phyloP scores from a whole-genome alignment of 176 grass and related monocot species.

The Panicum miliaceum region DNA sequence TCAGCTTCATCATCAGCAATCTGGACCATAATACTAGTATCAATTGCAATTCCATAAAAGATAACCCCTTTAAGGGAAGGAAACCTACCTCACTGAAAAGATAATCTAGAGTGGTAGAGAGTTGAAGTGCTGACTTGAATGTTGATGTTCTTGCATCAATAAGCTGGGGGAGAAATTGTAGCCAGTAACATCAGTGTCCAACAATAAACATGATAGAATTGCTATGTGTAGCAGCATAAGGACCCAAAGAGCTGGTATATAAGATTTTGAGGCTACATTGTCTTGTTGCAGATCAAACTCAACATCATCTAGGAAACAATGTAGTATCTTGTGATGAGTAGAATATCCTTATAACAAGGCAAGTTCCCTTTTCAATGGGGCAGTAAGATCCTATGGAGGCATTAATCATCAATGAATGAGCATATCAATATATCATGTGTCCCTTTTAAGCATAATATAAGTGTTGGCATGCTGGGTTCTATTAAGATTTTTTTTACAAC shows the following conservation, averaged over 20 bases:
- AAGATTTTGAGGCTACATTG: not conserved
- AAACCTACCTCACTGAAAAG: conserved; percentile 65
- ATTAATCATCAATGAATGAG: not conserved
- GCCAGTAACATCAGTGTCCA: conserved; percentile 18
- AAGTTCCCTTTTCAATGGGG: not conserved
- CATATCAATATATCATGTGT: conserved; percentile 12
- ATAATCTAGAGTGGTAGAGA: conserved; percentile 83
- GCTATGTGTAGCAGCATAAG: not conserved
- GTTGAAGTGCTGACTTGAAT: conserved; percentile 68
- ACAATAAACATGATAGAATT: conserved; percentile 8
- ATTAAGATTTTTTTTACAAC: not conserved
- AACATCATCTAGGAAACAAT: not conserved
- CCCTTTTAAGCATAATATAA: conserved; percentile 12
- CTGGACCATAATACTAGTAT: conserved; percentile 49
- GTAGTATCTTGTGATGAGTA: not conserved
- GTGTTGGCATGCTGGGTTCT: not conserved
- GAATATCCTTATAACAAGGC: conserved; percentile 2
- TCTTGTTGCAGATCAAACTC: conserved; percentile 4
- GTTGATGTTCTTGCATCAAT: conserved; percentile 91
- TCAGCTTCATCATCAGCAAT: conserved; percentile 69
- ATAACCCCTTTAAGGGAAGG: not conserved
- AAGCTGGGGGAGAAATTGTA: conserved; percentile 52
- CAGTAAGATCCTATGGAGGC: not conserved
- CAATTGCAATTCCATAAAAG: conserved; percentile 16
- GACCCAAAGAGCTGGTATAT: not conserved